Conservation (phyloP, 805 yeast genomes). For the Kuraishia ogatae region DNA sequence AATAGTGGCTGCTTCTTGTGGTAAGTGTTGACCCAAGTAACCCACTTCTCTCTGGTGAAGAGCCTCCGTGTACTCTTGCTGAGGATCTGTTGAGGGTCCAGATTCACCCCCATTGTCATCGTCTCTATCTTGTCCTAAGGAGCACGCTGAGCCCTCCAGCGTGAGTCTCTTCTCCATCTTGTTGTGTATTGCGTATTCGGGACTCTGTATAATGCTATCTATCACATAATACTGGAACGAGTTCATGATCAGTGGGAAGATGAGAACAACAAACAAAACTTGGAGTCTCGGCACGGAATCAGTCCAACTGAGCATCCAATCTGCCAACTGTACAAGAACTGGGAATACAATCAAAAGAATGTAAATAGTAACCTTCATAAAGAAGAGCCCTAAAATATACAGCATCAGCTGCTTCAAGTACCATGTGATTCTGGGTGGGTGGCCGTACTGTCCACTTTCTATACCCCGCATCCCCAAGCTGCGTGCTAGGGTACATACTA, state of each 20-base stretch:
- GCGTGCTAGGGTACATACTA: constrained; percentile 39
- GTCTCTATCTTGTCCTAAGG: neutral
- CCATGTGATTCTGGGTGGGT: constrained; percentile 52
- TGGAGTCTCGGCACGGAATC: constrained; percentile 74
- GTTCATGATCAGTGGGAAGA: constrained; percentile 68
- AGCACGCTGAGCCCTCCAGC: neutral
- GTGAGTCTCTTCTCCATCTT: neutral
- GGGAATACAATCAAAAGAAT: constrained; percentile 54
- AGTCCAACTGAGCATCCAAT: constrained; percentile 76
- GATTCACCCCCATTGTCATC: neutral
- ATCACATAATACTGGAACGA: constrained; percentile 65
- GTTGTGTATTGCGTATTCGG: constrained; percentile 15
- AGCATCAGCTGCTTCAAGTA: constrained; percentile 65
- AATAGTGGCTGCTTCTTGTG: neutral
- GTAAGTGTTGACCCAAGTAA: neutral
- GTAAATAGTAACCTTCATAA: constrained; percentile 50
- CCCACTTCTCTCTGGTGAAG: neutral
- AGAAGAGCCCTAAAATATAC: constrained; percentile 52
- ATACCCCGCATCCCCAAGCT: constrained; percentile 35
- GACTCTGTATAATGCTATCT: constrained; percentile 66
- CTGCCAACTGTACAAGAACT: constrained; percentile 60
- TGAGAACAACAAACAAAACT: constrained; percentile 78
- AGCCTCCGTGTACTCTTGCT: neutral
- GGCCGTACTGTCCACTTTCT: constrained; percentile 55
- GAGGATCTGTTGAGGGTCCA: neutral